Conservation (phyloP, 495 filamentous ascomycete species). For the Mycothermus thermophilus region DNA sequence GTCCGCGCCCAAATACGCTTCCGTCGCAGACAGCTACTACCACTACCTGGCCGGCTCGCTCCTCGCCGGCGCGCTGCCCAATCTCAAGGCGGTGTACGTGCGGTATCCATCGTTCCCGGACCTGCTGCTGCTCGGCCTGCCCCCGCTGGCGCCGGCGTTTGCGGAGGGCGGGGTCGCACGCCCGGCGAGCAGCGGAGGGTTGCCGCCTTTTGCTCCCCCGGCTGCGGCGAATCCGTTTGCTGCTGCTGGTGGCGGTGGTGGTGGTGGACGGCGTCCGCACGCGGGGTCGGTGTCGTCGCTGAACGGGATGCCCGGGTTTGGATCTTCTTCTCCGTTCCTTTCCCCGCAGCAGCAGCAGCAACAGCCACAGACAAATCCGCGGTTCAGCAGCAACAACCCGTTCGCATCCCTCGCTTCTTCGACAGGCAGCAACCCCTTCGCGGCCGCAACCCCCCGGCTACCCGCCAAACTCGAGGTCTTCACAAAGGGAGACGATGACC, state of each 20-base stretch:
- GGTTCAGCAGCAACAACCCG: constrained; percentile 40
- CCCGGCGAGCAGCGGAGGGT: constrained; percentile 21
- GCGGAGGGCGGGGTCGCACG: constrained; percentile 25
- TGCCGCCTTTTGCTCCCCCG: not conserved
- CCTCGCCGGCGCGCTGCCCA: constrained; percentile 57
- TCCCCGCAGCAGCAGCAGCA: not conserved
- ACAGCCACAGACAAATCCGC: constrained; percentile 10
- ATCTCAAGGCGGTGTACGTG: constrained; percentile 65
- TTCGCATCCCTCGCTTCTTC: constrained; percentile 25
- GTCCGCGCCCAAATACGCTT: constrained; percentile 40
- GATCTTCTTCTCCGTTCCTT: not conserved
- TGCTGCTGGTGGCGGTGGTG: not conserved
- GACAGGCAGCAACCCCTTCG: not conserved
- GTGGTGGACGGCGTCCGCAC: constrained; percentile 6
- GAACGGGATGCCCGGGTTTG: not conserved
- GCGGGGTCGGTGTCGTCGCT: constrained; percentile 10
- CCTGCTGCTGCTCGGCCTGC: constrained; percentile 46
- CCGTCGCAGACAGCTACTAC: constrained; percentile 61
- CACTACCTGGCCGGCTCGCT: constrained; percentile 72
- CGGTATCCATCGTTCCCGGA: constrained; percentile 72
- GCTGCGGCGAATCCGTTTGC: no score
- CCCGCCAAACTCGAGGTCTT: constrained; percentile 63
- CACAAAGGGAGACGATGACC: constrained; percentile 64
- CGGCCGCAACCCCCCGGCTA: constrained; percentile 32
- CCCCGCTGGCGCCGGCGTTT: constrained; percentile 43